These are phyloP conservation scores for Trypethelium eluteriae DNA, from an alignment of 495 filamentous ascomycete genomes.

Conservation along the genomic window DNA sequence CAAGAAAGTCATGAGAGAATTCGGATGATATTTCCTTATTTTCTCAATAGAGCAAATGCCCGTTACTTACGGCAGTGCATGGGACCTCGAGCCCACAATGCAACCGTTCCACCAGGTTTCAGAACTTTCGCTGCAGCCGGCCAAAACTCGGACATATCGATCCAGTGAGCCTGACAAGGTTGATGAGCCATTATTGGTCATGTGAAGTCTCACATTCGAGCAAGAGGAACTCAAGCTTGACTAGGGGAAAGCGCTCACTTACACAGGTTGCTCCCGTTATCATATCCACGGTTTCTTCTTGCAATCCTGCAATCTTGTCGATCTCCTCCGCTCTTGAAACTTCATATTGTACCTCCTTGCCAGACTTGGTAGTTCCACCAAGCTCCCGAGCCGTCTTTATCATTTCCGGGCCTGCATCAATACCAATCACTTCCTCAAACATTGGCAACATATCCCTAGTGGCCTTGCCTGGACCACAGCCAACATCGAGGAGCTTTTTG, in stretches of 20 bases:
- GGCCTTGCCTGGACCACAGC: constrained; percentile 49
- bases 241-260: background rate
- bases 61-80: constrained; percentile 26
- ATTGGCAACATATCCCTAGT: constrained; percentile 35
- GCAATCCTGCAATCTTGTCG: constrained; percentile 22
- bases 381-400: constrained; percentile 40
- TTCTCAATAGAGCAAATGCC: constrained; percentile 26
- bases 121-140: constrained; percentile 48
- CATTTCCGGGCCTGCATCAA: constrained; percentile 50
- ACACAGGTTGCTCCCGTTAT: constrained; percentile 40
- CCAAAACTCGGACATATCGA: constrained; percentile 57
- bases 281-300: constrained; percentile 43
- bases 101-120: constrained; percentile 50
- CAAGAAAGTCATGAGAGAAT: background rate
- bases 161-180: constrained; percentile 48
- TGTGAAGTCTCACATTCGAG: too few species aligned
- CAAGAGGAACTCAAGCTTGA: background rate
- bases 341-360: constrained; percentile 37
- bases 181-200: background rate
- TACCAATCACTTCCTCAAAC: constrained; percentile 44
- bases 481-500: constrained; percentile 45
- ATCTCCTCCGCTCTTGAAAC: constrained; percentile 44
- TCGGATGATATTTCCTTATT: background rate
- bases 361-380: constrained; percentile 32
- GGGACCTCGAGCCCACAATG: constrained; percentile 40